Base-by-base conservation (phyloP, 768 basidiomycete species). In the Trametes villosa region DNA sequence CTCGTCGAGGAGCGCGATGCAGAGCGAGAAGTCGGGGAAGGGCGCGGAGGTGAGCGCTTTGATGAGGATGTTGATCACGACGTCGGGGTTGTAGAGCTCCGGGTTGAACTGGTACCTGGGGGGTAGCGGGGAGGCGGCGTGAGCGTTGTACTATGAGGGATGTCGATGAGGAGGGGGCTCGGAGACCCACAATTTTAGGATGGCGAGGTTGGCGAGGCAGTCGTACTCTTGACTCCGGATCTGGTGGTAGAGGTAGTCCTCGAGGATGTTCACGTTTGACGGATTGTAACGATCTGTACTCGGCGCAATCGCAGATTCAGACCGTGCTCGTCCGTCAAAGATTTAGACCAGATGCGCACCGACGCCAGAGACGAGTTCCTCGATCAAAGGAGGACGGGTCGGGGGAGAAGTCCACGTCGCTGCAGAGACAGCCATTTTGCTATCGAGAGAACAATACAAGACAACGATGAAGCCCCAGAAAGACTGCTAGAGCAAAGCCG, bases 211-310 rank as follows among this genome's bases (percentile, higher is more conserved):
- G 30, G 96, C 94, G 41, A 98, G 84, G 68, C 92, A 89, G 75
- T 99, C 96, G 68, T 98, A 98, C 72, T 94, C 91, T 66, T 90
- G 88, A 68, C 86, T 89, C 66, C 90, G 84, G 64, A 94, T 93
- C 76, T 99, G 96, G 73, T 93, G 89, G 74, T 92, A 93, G 60
- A 98, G 86, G 77, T 98, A 98, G 72, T 98, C 96, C 77, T 98
- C 96, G 60, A 98, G 87, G 66, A 95, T 91, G 36, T 86, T 81
- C 60, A 96, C 87, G 74, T 98, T 98, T 53, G 89, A 88, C 42
- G 96, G 96, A 77, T 98, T 98, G 76, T 98, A 98, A 60, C 96
- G 89, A 80, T 98, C 96, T 97, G 59, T 50, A 53, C 30, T n/a
- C 50, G n/a, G 9, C 34, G 24, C 22, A 50, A 5, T 9, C 4